A percentile compares a stretch with the other conserved stretches of the same genome.
These are phyloP conservation scores for Sarcodon aspratus DNA, from an alignment of 768 basidiomycete genomes.

Conservation along the genomic window DNA sequence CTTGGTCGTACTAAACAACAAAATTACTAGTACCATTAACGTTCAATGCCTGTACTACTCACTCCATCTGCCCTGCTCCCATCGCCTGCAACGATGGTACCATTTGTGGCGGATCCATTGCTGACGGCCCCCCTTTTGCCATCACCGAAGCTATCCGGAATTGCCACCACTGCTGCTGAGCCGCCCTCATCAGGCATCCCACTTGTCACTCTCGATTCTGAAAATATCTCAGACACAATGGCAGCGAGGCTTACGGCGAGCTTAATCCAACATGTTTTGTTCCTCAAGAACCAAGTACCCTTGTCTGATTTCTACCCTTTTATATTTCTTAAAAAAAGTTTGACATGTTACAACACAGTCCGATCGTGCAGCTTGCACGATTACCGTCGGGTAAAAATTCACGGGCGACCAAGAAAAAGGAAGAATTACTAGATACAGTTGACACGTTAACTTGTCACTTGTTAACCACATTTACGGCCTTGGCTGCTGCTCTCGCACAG, in stretches of 20 bases:
- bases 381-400: slow-evolving; percentile 39
- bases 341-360: slow-evolving; percentile 25
- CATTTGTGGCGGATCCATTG: too few relatives aligned
- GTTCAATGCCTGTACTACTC: too few relatives aligned
- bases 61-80: too few relatives aligned
- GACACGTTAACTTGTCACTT: slow-evolving; percentile 69
- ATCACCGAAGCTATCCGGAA: too few relatives aligned
- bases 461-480: slow-evolving; percentile 58
- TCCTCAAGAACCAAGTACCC: slow-evolving; percentile 69
- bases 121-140: too few relatives aligned
- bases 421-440: slow-evolving; percentile 51
- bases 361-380: slow-evolving; percentile 50
- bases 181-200: neutral
- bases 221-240: slow-evolving; percentile 37
- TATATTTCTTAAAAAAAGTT: neutral
- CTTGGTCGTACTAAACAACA: too few relatives aligned
- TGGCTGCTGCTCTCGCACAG: slow-evolving; percentile 54
- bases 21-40: too few relatives aligned
- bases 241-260: slow-evolving; percentile 55
- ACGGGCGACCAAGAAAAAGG: slow-evolving; percentile 44
- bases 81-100: too few relatives aligned
- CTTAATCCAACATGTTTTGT: slow-evolving; percentile 59
- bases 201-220: neutral
- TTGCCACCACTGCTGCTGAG: too few relatives aligned
- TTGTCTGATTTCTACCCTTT: slow-evolving; percentile 35